Percentiles rank a stretch among this genome's conserved stretches.
phyloP scores from a whole-genome alignment of 2,329 filamentous ascomycete genomes.

The Trichoderma breve region DNA sequence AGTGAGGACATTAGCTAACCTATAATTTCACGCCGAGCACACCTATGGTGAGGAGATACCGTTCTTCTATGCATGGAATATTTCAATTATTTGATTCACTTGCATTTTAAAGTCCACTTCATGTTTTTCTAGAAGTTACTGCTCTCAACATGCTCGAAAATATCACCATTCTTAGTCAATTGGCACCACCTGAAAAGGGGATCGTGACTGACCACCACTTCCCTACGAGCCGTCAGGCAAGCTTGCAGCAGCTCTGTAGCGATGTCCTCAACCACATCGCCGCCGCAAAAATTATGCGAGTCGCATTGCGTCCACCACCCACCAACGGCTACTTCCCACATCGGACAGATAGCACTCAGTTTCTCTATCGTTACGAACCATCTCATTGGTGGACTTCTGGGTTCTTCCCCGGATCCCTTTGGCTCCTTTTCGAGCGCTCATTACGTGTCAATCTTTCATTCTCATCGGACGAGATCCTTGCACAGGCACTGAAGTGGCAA shows the following conservation, averaged over 20 bases:
- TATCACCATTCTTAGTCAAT: not conserved
- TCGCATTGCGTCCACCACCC: constrained; percentile 1
- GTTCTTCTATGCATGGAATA: not conserved
- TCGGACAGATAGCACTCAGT: not conserved
- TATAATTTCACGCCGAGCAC: not conserved
- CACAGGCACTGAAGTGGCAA: constrained; percentile 20
- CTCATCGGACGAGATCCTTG: constrained; percentile 16
- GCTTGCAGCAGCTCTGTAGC: not conserved
- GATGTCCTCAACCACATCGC: not conserved
- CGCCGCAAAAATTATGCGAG: constrained; percentile 6
- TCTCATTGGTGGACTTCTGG: constrained; percentile 29
- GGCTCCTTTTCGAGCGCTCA: constrained; percentile 19
- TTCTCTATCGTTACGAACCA: constrained; percentile 9
- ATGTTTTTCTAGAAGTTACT: not conserved
- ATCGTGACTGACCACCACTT: not conserved
- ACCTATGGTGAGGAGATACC: not conserved
- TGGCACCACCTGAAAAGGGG: not conserved
- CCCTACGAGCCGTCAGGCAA: not conserved
- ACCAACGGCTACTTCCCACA: constrained; percentile 6
- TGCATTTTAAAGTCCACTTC: not conserved
- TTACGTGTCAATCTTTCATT: not conserved
- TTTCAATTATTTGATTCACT: not conserved
- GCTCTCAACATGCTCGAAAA: not conserved
- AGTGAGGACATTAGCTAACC: not conserved
- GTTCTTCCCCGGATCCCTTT: constrained; percentile 22